phyloP scores from a whole-genome alignment of 805 yeast species.

The Pichia californica region DNA sequence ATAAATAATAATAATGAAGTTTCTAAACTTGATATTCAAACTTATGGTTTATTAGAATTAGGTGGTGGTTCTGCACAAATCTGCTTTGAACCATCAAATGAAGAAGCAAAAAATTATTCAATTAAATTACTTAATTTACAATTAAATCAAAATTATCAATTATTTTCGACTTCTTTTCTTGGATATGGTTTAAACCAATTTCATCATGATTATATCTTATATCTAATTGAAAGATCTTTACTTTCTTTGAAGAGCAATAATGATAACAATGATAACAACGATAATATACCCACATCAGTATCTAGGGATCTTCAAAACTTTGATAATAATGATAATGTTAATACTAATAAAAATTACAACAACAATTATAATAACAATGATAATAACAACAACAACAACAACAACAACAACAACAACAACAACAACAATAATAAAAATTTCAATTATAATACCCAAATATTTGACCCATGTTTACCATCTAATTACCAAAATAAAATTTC shows the following conservation, averaged over 20 bases:
- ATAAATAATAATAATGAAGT: constrained; percentile 36
- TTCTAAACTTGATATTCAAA: constrained; percentile 32
- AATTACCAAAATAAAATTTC: constrained; percentile 27
- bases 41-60: constrained; percentile 56
- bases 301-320: too few relatives aligned
- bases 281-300: too few relatives aligned
- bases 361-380: too few relatives aligned
- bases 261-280: too few relatives aligned
- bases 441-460: constrained; percentile 13
- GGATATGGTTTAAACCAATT: constrained; percentile 61
- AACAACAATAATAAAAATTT: constrained; percentile 2
- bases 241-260: too few relatives aligned
- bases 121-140: constrained; percentile 37
- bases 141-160: constrained; percentile 35
- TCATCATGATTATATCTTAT: constrained; percentile 38
- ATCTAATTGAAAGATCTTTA: constrained; percentile 21
- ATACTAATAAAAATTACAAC: too few relatives aligned
- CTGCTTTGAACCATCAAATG: constrained; percentile 54
- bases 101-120: constrained; percentile 35
- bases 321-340: too few relatives aligned
- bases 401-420: not conserved
- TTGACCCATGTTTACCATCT: constrained; percentile 55
- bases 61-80: constrained; percentile 65
- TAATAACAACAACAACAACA: not conserved
- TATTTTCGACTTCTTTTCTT: constrained; percentile 50